These are phyloP conservation scores for Kentomonas sorsogonicus DNA, from an alignment of 208 protist species.

Conservation along the genomic window DNA sequence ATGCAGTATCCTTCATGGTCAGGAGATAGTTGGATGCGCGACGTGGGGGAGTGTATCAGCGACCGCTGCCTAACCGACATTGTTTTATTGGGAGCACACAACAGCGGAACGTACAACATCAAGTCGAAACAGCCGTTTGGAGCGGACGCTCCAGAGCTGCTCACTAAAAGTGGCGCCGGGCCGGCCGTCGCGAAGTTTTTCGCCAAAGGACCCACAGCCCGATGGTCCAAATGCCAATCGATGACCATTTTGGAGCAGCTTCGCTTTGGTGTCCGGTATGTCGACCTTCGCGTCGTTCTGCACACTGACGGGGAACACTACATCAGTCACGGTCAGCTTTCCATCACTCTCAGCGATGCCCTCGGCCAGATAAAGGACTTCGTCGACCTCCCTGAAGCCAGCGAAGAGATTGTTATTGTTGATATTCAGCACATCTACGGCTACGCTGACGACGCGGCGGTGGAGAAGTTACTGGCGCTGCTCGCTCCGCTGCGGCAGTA, in stretches of 20 bases:
- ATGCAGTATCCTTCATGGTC: too few species aligned
- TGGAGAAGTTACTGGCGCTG: slow-evolving; percentile 19
- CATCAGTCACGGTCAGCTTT: slow-evolving; percentile 31
- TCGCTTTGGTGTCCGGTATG: slow-evolving; percentile 37
- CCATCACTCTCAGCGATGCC: slow-evolving; percentile 20
- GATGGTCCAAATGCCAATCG: slow-evolving; percentile 45
- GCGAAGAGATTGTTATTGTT: slow-evolving; percentile 36
- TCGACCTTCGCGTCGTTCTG: slow-evolving; percentile 33
- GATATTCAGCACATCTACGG: slow-evolving; percentile 53
- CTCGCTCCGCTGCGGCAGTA: slow-evolving; percentile 17
- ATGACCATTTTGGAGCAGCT: slow-evolving; percentile 43
- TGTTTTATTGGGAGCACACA: slow-evolving; percentile 38
- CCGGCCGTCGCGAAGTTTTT: slow-evolving; percentile 20
- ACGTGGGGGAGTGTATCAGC: slow-evolving; percentile 21
- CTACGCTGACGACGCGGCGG: slow-evolving; percentile 8
- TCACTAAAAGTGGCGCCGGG: slow-evolving; percentile 9
- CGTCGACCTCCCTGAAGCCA: slow-evolving; percentile 11
- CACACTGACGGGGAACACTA: slow-evolving; percentile 17
- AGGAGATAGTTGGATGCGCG: slow-evolving; percentile 39
- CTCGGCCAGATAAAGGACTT: slow-evolving; percentile 26
- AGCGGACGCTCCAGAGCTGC: slow-evolving; percentile 24
- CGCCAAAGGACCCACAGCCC: slow-evolving; percentile 10
- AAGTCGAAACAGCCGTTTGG: slow-evolving; percentile 23
- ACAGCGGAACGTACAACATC: slow-evolving; percentile 34
- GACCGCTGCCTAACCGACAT: slow-evolving; percentile 28